Percentiles rank a stretch among this genome's conserved stretches.
Conservation (phyloP, 495 filamentous ascomycete species). For the Aeminium ludgeri region DNA sequence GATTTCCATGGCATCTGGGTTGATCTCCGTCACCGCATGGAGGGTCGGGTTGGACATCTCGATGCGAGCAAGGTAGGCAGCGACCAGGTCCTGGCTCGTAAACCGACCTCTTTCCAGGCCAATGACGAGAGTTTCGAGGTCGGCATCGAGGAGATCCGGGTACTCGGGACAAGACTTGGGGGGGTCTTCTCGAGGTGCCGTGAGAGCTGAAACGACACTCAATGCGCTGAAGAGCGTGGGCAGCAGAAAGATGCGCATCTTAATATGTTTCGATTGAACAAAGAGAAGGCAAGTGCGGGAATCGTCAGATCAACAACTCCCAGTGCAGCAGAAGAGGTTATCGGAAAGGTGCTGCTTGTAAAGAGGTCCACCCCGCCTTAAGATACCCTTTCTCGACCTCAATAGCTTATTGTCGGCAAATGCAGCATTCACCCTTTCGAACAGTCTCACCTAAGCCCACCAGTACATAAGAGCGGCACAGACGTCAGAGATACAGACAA, state of each 20-base stretch:
- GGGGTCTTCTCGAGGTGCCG: conserved; percentile 1
- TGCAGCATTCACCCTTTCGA: no score
- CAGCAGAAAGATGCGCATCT: conserved; percentile 4
- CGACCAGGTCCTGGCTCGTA: conserved; percentile 42
- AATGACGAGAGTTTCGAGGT: conserved; percentile 33
- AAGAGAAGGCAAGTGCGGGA: background rate
- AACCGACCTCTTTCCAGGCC: conserved; percentile 35
- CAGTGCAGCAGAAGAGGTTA: no score
- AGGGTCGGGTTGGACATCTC: conserved; percentile 35
- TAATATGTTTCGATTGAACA: background rate
- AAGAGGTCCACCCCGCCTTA: no score
- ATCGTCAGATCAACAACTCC: background rate
- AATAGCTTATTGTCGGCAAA: no score
- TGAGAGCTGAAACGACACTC: conserved; percentile 1
- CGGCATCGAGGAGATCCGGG: conserved; percentile 30
- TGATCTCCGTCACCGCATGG: conserved; percentile 37
- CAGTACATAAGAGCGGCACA: no score
- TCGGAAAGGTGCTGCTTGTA: no score
- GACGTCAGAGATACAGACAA: no score
- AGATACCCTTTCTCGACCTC: no score
- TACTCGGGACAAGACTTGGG: no score
- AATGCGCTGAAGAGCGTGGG: conserved; percentile 3
- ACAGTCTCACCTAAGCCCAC: no score
- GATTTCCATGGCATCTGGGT: conserved; percentile 38
- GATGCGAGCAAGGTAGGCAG: conserved; percentile 38